These are phyloP conservation scores for Breynia disticha DNA, from an alignment of 441 rosid species.

Conservation along the genomic window DNA sequence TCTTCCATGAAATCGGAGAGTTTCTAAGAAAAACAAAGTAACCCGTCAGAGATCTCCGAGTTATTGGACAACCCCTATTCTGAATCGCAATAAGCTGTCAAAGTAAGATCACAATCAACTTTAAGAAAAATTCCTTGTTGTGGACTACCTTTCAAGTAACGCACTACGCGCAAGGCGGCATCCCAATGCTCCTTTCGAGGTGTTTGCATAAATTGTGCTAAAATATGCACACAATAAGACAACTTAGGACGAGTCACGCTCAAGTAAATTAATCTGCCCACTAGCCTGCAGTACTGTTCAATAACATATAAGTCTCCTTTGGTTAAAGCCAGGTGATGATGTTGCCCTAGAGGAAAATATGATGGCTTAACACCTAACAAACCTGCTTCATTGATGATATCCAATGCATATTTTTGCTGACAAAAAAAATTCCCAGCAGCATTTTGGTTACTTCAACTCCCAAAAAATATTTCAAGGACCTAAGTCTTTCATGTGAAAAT, in stretches of 20 bases:
- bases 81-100: background rate
- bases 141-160: background rate
- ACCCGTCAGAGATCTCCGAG: background rate
- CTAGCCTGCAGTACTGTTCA: background rate
- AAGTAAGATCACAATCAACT: background rate
- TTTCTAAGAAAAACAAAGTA: background rate
- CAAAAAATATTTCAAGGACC: background rate
- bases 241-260: background rate
- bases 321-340: background rate
- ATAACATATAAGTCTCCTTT: background rate
- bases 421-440: background rate
- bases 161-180: background rate
- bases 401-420: background rate
- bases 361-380: background rate
- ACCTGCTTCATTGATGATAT: background rate
- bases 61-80: background rate
- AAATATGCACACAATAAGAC: constrained; percentile 1
- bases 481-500: background rate
- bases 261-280: constrained; percentile 5
- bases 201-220: constrained; percentile 11
- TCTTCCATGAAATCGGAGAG: background rate
- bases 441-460: constrained; percentile 1
- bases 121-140: background rate
- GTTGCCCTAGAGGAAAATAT: background rate
- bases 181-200: background rate